These are phyloP conservation scores for Chiua sp. DNA, from an alignment of 1,284 basidiomycete species.

Conservation along the genomic window DNA sequence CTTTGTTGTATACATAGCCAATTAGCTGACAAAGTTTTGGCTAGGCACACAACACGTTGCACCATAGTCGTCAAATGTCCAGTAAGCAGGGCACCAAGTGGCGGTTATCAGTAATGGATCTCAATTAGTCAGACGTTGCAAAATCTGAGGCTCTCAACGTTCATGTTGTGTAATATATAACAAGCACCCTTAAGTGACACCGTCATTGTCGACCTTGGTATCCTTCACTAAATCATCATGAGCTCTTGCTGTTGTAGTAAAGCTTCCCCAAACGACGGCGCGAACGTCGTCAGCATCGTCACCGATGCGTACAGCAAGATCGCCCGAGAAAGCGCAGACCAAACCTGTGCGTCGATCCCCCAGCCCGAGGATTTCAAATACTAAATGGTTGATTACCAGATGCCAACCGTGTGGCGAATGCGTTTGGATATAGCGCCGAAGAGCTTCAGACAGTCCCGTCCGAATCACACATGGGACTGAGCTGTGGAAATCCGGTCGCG, in stretches of 20 bases:
- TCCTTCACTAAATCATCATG: slow-evolving; percentile 5
- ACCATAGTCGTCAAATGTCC: too few relatives aligned
- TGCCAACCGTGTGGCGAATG: slow-evolving; percentile 39
- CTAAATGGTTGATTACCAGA: slow-evolving; percentile 11
- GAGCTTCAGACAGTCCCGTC: slow-evolving; percentile 47
- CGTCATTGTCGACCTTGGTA: neutral
- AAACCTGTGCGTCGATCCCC: slow-evolving; percentile 16
- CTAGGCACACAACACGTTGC: too few relatives aligned
- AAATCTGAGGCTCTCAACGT: neutral
- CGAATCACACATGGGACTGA: slow-evolving; percentile 50
- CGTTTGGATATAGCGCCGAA: slow-evolving; percentile 51
- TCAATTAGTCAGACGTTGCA: neutral
- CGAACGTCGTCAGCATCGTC: slow-evolving; percentile 17
- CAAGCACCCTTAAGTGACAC: too few relatives aligned
- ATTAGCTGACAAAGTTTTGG: too few relatives aligned
- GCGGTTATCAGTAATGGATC: too few relatives aligned
- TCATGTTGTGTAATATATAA: too few relatives aligned
- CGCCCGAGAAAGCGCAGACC: slow-evolving; percentile 18
- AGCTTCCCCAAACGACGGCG: slow-evolving; percentile 4
- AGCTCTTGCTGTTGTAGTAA: slow-evolving; percentile 6
- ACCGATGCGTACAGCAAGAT: slow-evolving; percentile 26
- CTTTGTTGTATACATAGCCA: neutral
- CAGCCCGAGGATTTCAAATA: neutral
- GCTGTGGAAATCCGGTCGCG: slow-evolving; percentile 56
- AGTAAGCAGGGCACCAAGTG: too few relatives aligned